Evolutionary conservation across 1,284 basidiomycete species (phyloP).

Genomic region (Cutaneotrichosporon arboriforme): DNA sequence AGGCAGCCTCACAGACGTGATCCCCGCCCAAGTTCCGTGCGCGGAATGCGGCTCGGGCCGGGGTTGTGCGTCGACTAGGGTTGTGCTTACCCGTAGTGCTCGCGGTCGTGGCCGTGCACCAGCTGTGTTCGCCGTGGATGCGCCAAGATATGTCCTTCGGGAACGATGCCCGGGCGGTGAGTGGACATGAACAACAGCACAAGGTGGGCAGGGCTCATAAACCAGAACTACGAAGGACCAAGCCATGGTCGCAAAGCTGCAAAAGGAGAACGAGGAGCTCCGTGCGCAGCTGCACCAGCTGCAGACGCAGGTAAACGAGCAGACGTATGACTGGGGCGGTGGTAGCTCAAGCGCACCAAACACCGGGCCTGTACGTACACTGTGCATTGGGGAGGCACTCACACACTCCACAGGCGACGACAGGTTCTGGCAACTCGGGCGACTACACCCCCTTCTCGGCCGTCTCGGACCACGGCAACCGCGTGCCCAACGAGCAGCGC

Average conservation of each 20-base stretch:
- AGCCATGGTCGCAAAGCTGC: constrained; percentile 13
- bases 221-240: constrained; percentile 15
- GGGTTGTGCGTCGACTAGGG: too few species aligned
- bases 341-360: neutral
- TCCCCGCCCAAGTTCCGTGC: too few species aligned
- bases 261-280: constrained; percentile 18
- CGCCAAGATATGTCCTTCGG: constrained; percentile 20
- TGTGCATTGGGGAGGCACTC: neutral
- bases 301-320: neutral
- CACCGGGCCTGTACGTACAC: neutral
- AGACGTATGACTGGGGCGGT: constrained; percentile 2
- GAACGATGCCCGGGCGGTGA: constrained; percentile 17
- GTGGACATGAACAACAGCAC: neutral
- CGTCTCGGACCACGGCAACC: constrained; percentile 7
- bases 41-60: too few species aligned
- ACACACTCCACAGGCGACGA: neutral
- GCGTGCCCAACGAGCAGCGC: constrained; percentile 3
- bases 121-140: constrained; percentile 22
- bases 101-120: constrained; percentile 23
- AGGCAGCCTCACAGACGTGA: neutral
- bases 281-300: constrained; percentile 4
- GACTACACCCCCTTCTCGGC: constrained; percentile 18
- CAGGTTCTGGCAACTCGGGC: neutral
- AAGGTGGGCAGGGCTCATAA: neutral
- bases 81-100: constrained; percentile 14